phyloP scores from a whole-genome alignment of 257 asterid genomes.

The Rauvolfia tetraphylla region DNA sequence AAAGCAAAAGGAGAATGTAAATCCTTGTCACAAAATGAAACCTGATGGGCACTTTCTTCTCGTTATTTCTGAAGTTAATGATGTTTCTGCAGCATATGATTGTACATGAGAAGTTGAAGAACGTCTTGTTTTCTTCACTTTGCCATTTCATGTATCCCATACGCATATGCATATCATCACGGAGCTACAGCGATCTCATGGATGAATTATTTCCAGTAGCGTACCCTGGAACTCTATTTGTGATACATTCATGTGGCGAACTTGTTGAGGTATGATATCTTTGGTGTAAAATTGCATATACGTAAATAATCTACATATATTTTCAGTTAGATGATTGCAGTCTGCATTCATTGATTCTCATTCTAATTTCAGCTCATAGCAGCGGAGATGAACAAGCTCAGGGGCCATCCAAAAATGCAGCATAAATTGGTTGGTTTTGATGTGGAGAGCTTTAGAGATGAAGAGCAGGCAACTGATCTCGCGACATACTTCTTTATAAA shows the following conservation, averaged over 20 bases:
- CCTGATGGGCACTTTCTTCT: too few species aligned
- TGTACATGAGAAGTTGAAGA: constrained; percentile 2
- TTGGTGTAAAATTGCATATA: background rate
- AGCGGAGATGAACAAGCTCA: background rate
- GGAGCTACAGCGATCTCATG: constrained; percentile 1
- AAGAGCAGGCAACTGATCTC: background rate
- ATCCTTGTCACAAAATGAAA: too few species aligned
- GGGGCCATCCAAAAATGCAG: background rate
- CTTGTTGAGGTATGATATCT: background rate
- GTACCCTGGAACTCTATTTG: background rate
- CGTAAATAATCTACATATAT: background rate
- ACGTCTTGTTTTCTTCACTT: background rate
- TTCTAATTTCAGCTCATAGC: background rate
- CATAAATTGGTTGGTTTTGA: constrained; percentile 3
- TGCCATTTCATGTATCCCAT: constrained; percentile 1
- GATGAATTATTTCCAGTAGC: constrained; percentile 5
- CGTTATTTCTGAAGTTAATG: background rate
- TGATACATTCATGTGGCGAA: background rate
- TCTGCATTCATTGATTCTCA: background rate
- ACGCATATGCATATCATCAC: constrained; percentile 9
- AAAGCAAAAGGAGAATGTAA: too few species aligned
- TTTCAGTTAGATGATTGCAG: too few species aligned
- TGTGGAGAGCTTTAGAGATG: background rate
- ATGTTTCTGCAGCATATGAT: constrained; percentile 2
- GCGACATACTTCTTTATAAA: background rate